Conservation (phyloP, 352 stramenopile genomes). For the Pythium chondricola region DNA sequence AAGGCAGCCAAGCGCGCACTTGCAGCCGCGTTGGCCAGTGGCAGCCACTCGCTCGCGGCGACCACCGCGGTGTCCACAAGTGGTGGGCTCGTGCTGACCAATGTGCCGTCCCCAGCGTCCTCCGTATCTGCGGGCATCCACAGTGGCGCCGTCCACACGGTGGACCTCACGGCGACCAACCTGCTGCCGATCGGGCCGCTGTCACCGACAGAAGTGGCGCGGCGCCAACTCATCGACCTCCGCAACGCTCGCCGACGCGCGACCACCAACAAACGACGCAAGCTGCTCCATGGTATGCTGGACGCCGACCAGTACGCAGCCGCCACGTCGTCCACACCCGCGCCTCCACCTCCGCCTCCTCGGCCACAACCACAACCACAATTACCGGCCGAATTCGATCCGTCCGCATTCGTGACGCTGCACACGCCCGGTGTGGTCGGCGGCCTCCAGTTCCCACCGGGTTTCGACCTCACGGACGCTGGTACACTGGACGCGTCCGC, state of each 20-base stretch:
- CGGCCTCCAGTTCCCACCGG: slow-evolving; percentile 44
- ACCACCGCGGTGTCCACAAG: background rate
- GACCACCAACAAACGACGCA: slow-evolving; percentile 31
- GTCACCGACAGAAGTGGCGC: slow-evolving; percentile 38
- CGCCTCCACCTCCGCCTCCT: no score
- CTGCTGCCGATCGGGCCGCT: slow-evolving; percentile 19
- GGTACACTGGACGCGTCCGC: slow-evolving; percentile 34
- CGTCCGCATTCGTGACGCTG: slow-evolving; percentile 53
- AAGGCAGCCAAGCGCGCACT: slow-evolving; percentile 15
- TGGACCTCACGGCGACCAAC: background rate
- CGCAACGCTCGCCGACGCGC: slow-evolving; percentile 41
- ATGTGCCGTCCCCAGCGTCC: background rate
- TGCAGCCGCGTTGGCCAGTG: background rate
- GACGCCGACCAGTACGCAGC: slow-evolving; percentile 18
- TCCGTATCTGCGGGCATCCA: background rate
- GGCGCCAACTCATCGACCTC: slow-evolving; percentile 55
- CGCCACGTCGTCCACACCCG: background rate
- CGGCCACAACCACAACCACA: background rate
- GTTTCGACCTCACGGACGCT: slow-evolving; percentile 45
- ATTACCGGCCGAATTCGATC: slow-evolving; percentile 45
- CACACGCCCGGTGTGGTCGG: slow-evolving; percentile 17
- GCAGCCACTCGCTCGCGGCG: background rate
- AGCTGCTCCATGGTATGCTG: slow-evolving; percentile 32
- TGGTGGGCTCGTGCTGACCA: background rate
- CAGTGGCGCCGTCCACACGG: background rate